Conservation (phyloP, 116 monocot genomes). For the Posidonia oceanica region DNA sequence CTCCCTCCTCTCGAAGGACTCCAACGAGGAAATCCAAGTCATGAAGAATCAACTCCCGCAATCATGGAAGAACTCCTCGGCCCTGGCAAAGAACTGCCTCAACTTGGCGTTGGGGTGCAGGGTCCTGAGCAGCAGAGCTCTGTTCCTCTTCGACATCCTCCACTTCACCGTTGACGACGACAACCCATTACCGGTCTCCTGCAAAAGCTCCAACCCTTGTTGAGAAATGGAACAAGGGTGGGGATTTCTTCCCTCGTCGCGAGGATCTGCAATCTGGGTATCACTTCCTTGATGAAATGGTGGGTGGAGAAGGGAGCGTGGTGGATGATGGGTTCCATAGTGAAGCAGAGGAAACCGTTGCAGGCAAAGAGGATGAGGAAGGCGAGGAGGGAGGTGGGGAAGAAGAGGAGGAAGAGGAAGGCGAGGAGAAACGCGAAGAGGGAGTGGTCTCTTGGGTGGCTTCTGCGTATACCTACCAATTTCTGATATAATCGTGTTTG, state of each 20-base stretch:
- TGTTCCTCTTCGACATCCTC: not conserved
- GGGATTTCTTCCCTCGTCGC: not conserved
- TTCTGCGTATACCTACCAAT: too few relatives aligned
- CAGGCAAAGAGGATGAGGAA: slow-evolving; percentile 6
- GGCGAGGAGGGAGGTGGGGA: not conserved
- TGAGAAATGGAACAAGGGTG: not conserved
- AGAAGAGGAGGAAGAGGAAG: slow-evolving; percentile 16
- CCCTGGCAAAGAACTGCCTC: slow-evolving; percentile 15
- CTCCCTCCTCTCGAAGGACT: slow-evolving; percentile 42
- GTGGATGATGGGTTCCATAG: not conserved
- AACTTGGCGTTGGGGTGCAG: slow-evolving; percentile 8
- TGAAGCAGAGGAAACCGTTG: not conserved
- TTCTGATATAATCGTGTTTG: too few relatives aligned
- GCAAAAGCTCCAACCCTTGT: not conserved
- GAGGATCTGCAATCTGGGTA: not conserved
- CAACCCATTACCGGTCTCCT: not conserved
- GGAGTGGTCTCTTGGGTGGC: not conserved
- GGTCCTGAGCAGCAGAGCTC: not conserved
- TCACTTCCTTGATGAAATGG: not conserved
- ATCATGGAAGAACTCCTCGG: slow-evolving; percentile 23
- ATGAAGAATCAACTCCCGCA: slow-evolving; percentile 12
- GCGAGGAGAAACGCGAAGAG: slow-evolving; percentile 7
- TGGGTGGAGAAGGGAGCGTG: not conserved
- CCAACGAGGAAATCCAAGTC: slow-evolving; percentile 22
- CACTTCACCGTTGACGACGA: not conserved